phyloP scores from a whole-genome alignment of 768 basidiomycete genomes.

The Strobilomyces dryophilus region DNA sequence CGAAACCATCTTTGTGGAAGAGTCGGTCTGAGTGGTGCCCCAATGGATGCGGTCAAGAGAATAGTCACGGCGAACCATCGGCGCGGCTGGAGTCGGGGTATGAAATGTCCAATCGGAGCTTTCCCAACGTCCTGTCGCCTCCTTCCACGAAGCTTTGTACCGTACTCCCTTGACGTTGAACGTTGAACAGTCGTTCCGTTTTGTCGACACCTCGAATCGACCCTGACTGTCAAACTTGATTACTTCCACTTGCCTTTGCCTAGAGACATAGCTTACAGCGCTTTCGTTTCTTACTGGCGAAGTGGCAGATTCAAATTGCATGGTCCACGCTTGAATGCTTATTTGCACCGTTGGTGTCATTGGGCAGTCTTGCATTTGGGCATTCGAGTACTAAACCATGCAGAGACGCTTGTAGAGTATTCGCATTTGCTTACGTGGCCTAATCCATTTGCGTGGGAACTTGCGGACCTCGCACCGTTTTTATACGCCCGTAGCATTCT shows the following conservation, averaged over 20 bases:
- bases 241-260: slow-evolving; percentile 60
- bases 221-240: background rate
- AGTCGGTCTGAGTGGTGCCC: slow-evolving; percentile 13
- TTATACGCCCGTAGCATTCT: slow-evolving; percentile 8
- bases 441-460: slow-evolving; percentile 24
- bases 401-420: slow-evolving; percentile 19
- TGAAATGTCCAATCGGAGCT: slow-evolving; percentile 24
- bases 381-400: slow-evolving; percentile 76
- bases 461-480: slow-evolving; percentile 20
- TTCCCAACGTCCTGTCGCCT: background rate
- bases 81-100: slow-evolving; percentile 20
- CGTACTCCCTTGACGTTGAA: background rate
- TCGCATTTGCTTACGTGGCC: too few relatives aligned
- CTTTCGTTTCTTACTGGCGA: slow-evolving; percentile 79
- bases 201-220: background rate
- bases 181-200: too few relatives aligned
- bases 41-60: slow-evolving; percentile 21
- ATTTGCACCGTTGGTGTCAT: slow-evolving; percentile 26
- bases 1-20: slow-evolving; percentile 41
- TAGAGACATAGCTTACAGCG: slow-evolving; percentile 69
- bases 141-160: too few relatives aligned
- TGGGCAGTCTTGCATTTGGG: slow-evolving; percentile 40
- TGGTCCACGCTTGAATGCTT: slow-evolving; percentile 79
- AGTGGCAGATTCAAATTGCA: slow-evolving; percentile 59
- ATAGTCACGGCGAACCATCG: slow-evolving; percentile 7